These are phyloP conservation scores for Erysimum pusillum DNA, from an alignment of 441 rosid species.

Conservation along the genomic window DNA sequence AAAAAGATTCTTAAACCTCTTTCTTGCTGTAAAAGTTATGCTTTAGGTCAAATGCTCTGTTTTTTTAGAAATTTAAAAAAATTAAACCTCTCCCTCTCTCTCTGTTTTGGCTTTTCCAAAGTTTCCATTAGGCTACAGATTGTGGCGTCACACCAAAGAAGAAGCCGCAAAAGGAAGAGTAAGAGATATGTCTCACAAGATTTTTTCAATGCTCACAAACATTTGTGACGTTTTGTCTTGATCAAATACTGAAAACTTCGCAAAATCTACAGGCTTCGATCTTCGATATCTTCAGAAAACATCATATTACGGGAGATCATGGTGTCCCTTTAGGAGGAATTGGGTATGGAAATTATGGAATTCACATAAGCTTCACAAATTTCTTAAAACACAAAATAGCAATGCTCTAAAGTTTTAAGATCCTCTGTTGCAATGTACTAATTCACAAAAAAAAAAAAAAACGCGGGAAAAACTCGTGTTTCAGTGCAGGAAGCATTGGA, in stretches of 20 bases:
- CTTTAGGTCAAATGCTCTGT: slow-evolving; percentile 36
- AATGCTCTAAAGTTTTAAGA: background rate
- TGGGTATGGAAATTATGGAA: slow-evolving; percentile 69
- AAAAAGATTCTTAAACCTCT: slow-evolving; percentile 2
- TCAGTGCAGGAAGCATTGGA: slow-evolving; percentile 90
- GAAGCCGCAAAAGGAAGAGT: slow-evolving; percentile 84
- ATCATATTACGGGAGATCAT: slow-evolving; percentile 64
- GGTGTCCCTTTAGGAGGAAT: slow-evolving; percentile 91
- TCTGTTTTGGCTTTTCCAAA: slow-evolving; percentile 43
- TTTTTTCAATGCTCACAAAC: background rate
- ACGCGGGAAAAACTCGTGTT: background rate
- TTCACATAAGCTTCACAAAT: background rate
- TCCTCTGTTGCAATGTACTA: slow-evolving; percentile 24
- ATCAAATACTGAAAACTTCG: background rate
- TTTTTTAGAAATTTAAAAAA: background rate
- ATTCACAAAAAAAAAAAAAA: slow-evolving; percentile 1
- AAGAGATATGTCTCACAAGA: slow-evolving; percentile 27
- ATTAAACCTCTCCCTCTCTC: slow-evolving; percentile 16
- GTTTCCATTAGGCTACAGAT: slow-evolving; percentile 75
- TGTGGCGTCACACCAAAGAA: slow-evolving; percentile 63
- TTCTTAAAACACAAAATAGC: background rate
- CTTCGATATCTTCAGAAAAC: slow-evolving; percentile 71
- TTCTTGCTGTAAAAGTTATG: slow-evolving; percentile 37
- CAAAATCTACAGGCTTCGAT: slow-evolving; percentile 58
- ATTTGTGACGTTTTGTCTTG: slow-evolving; percentile 9